phyloP scores from a whole-genome alignment of 768 basidiomycete genomes.

The Tephrocybe rancida region DNA sequence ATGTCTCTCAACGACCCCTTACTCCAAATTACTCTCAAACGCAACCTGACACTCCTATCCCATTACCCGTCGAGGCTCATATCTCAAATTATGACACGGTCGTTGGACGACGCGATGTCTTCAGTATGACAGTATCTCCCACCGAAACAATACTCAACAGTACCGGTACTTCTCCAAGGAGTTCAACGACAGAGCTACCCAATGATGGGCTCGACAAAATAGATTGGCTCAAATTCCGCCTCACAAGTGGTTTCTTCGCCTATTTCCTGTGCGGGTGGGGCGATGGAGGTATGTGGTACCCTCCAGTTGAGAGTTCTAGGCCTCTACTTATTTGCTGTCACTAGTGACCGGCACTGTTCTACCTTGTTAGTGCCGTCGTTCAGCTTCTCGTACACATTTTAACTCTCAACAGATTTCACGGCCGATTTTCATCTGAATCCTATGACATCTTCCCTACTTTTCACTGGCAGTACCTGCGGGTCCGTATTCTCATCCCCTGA shows the following conservation, averaged over 20 bases:
- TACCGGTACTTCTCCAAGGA: constrained; percentile 13
- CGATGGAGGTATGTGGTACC: constrained; percentile 39
- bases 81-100: not conserved
- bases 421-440: constrained; percentile 49
- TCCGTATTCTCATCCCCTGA: constrained; percentile 22
- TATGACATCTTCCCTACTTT: constrained; percentile 54
- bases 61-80: too few relatives aligned
- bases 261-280: constrained; percentile 59
- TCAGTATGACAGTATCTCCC: not conserved
- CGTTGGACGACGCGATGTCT: not conserved
- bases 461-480: constrained; percentile 52
- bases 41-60: too few relatives aligned
- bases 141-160: not conserved
- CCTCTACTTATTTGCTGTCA: not conserved
- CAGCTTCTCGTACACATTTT: not conserved
- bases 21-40: too few relatives aligned
- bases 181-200: not conserved
- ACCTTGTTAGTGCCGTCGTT: constrained; percentile 40
- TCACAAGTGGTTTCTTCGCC: constrained; percentile 42
- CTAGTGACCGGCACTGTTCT: constrained; percentile 61
- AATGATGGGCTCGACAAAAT: not conserved
- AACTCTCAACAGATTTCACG: constrained; percentile 43
- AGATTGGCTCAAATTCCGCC: constrained; percentile 39
- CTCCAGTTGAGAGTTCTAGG: not conserved
- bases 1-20: too few relatives aligned